Conservation (phyloP, 306 rosid species). For the Vigna trinervia region DNA sequence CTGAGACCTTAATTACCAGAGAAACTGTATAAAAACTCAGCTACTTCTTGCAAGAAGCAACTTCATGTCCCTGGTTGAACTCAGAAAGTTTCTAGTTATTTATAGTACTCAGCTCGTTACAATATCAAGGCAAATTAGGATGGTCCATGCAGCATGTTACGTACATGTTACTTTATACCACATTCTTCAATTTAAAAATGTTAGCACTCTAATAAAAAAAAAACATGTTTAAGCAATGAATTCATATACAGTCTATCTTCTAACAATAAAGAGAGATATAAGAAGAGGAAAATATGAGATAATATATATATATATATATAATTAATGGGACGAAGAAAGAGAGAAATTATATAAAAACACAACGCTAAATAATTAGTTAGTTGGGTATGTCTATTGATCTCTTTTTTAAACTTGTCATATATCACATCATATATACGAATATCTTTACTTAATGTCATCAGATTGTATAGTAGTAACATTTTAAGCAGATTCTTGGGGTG, state of each 20-base stretch:
- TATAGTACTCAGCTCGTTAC: slow-evolving; percentile 47
- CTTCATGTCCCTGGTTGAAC: slow-evolving; percentile 21
- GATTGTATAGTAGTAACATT: not conserved
- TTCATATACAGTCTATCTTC: not conserved
- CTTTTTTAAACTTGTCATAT: not conserved
- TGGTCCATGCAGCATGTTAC: slow-evolving; percentile 51
- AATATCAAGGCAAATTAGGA: slow-evolving; percentile 34
- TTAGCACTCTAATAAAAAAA: slow-evolving; percentile 15
- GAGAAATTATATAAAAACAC: too few relatives aligned
- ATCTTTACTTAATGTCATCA: not conserved
- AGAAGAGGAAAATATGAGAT: too few relatives aligned
- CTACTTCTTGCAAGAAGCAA: slow-evolving; percentile 32
- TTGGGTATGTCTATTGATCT: slow-evolving; percentile 27
- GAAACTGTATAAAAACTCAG: not conserved
- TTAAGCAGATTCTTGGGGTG: slow-evolving; percentile 36
- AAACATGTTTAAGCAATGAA: not conserved
- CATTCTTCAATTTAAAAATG: slow-evolving; percentile 25
- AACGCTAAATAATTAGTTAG: slow-evolving; percentile 16
- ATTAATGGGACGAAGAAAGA: not conserved
- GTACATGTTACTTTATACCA: slow-evolving; percentile 30
- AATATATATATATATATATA: too few relatives aligned
- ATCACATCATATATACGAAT: not conserved
- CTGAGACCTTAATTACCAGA: slow-evolving; percentile 29
- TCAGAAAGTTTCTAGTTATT: slow-evolving; percentile 6
- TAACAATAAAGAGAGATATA: not conserved